A percentile compares a stretch with the other conserved stretches of the same genome.
Evolutionary conservation across 1,139 yeast genomes (phyloP).

Genomic region (Citeromyces hawaiiensis): DNA sequence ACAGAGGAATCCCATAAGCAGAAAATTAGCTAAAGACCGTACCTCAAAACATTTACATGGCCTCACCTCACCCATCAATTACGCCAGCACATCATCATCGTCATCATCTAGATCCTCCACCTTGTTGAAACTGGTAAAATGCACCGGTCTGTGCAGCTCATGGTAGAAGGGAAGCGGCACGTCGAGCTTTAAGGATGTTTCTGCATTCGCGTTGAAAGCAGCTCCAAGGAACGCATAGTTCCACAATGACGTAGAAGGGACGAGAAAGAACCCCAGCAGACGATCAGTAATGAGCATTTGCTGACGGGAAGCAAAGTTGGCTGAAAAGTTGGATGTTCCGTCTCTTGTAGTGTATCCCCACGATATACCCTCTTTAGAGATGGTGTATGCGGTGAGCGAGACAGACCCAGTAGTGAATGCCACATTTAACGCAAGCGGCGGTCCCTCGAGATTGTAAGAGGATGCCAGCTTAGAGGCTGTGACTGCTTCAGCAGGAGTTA

Average conservation of each 20-base stretch:
- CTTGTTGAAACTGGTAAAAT: conserved; percentile 64
- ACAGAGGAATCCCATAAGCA: too few relatives aligned
- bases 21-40: too few relatives aligned
- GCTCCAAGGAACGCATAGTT: conserved; percentile 85
- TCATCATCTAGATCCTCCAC: conserved; percentile 45
- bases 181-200: conserved; percentile 60
- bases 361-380: conserved; percentile 49
- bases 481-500: conserved; percentile 36
- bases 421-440: conserved; percentile 48
- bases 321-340: conserved; percentile 19
- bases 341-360: conserved; percentile 73
- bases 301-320: conserved; percentile 38
- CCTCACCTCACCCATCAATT: too few relatives aligned
- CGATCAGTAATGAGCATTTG: conserved; percentile 69
- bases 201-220: conserved; percentile 52
- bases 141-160: conserved; percentile 80
- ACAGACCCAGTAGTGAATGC: conserved; percentile 79
- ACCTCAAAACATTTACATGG: too few relatives aligned
- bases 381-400: conserved; percentile 52
- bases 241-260: conserved; percentile 82
- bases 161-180: conserved; percentile 75
- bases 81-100: conserved; percentile 63
- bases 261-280: conserved; percentile 71
- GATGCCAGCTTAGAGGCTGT: conserved; percentile 54
- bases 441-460: conserved; percentile 18